A percentile compares a stretch with the other conserved stretches of the same genome.
Conservation (phyloP, 352 stramenopile species). For the Pythium scleroteichum region DNA sequence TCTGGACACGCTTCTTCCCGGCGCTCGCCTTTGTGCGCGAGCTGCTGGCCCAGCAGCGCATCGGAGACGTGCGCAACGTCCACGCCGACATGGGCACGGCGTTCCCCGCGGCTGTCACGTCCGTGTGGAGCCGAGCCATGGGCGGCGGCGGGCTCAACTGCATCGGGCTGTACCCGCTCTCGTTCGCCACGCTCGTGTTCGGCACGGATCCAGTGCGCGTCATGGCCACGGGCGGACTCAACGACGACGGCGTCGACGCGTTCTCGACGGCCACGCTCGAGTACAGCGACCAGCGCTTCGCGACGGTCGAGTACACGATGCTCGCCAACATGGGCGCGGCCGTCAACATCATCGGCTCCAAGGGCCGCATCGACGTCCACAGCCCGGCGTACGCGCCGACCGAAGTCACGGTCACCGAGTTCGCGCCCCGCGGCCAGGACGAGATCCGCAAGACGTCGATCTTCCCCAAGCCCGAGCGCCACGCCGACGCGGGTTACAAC, state of each 20-base stretch:
- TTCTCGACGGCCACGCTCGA: constrained; percentile 55
- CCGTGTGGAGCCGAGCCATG: constrained; percentile 66
- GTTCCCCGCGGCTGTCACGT: constrained; percentile 40
- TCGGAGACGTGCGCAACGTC: constrained; percentile 70
- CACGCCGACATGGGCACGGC: constrained; percentile 71
- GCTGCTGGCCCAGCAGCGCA: constrained; percentile 46
- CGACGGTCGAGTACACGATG: constrained; percentile 62
- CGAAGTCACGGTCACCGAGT: constrained; percentile 46
- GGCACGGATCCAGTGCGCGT: constrained; percentile 48
- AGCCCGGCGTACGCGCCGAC: constrained; percentile 60
- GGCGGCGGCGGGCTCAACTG: constrained; percentile 72
- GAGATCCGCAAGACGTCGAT: constrained; percentile 31
- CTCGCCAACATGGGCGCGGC: constrained; percentile 59
- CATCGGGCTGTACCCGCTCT: constrained; percentile 75
- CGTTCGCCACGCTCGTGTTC: constrained; percentile 66
- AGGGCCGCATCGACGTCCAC: constrained; percentile 67
- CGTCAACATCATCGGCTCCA: constrained; percentile 70
- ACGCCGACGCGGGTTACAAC: constrained; percentile 38
- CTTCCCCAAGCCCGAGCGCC: constrained; percentile 50
- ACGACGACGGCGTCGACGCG: constrained; percentile 49
- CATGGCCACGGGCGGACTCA: constrained; percentile 44
- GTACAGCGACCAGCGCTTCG: constrained; percentile 46
- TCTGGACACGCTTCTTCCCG: constrained; percentile 88
- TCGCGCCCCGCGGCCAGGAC: constrained; percentile 30
- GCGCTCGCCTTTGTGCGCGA: constrained; percentile 60